Evolutionary conservation across 2,329 filamentous ascomycete genomes (phyloP), one percentile per base, ranked within the genome.

Genomic region (Penicillium occitanis): DNA sequence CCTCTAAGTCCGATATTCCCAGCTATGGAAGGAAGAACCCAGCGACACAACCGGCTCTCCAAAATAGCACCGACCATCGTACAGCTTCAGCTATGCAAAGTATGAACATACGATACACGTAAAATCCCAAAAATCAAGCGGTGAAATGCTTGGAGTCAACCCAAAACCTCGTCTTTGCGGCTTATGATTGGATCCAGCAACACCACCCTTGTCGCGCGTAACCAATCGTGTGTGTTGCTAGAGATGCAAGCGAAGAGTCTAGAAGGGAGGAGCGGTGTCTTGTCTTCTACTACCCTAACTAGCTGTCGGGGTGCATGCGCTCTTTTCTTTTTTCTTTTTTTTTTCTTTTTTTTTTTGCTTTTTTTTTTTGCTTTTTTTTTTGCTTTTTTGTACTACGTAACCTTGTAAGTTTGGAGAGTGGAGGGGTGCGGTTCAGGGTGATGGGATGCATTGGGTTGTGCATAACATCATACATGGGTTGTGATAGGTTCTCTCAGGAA

Each of bases 211-310:
- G 65, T 62, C 55, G 44, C 10, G 28, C 19, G 19, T 35, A 51
- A 30, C 65, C 65, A 66, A 66, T 66, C 51, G 46, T 30, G 17
- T 50, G 14, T 10, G 22, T 30, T 33, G n/a, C 42, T 62, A 28
- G 17, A 30, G 25, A 63, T 66, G 65, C 65, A 63, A 30, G 13
- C 53, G 65, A 66, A 66, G 30, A 22, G 25, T 63, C 61, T 63
- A 58, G 61, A 63, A 66, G 44, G 44, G 22, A 63, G 63, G 35
- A 60, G 65, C 65, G 65, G 65, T 66, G 65, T 63, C 58, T 11
- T 55, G 19, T 30, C 30, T 33, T 33, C 30, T 33, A 33, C 30
- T 2, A 8, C 8, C 8, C 30, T 33, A 33, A 25, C 25, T 33
- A 33, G 30, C 30, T 33, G 30, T 33, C 30, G 30, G 30, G 7